Evolutionary conservation across 2,329 filamentous ascomycete genomes (phyloP).

Genomic region (Colletotrichum destructivum): DNA sequence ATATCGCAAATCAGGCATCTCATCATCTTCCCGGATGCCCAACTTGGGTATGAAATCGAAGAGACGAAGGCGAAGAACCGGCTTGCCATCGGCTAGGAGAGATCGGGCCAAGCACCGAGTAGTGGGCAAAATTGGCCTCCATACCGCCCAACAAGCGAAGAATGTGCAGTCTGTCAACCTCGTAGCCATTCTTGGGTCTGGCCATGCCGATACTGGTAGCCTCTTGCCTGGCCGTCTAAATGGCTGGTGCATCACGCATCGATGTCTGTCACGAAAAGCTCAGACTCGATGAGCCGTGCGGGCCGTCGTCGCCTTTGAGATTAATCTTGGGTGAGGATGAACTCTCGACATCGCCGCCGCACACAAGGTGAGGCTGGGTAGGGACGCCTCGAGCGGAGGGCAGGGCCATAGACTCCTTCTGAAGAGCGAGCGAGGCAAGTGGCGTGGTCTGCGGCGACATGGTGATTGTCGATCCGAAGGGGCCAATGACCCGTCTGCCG

Average conservation of each 20-base stretch:
- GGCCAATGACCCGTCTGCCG: not conserved
- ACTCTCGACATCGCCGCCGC: not conserved
- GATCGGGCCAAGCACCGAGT: not conserved
- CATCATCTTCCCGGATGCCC: not conserved
- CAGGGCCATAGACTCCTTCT: constrained; percentile 13
- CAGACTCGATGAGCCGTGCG: constrained; percentile 3
- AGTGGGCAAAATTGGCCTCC: not conserved
- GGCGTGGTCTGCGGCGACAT: not conserved
- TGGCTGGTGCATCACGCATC: constrained; percentile 45
- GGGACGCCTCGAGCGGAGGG: constrained; percentile 11
- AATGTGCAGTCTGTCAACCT: constrained; percentile 4
- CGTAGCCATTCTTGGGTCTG: constrained; percentile 42
- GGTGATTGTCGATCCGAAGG: not conserved
- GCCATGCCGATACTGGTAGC: constrained; percentile 40
- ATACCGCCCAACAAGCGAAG: not conserved
- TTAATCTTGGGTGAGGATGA: not conserved
- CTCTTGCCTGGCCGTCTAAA: constrained; percentile 19
- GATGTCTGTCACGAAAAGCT: constrained; percentile 23
- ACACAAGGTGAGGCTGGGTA: not conserved
- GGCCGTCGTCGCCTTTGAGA: not conserved
- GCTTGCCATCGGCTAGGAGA: not conserved
- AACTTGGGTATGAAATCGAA: not conserved
- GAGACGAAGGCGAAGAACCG: not conserved
- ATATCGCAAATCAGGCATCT: not conserved
- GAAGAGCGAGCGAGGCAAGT: constrained; percentile 6